phyloP scores from a whole-genome alignment of 2,329 filamentous ascomycete species.

The Knufia petricola region DNA sequence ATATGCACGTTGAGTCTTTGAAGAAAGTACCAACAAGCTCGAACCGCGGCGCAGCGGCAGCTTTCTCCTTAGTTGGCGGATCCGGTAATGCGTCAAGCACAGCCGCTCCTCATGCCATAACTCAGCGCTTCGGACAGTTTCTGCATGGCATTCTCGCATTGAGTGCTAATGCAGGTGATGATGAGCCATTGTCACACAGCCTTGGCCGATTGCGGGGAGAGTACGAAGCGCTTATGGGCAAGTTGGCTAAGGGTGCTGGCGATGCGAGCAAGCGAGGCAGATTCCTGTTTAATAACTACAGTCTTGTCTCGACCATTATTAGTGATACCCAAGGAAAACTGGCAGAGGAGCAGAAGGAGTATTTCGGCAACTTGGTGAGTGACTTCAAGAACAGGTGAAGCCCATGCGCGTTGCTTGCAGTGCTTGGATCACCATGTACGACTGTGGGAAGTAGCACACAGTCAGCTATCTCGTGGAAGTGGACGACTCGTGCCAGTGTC shows the following conservation, averaged over 20 bases:
- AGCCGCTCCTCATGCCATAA: conserved; percentile 80
- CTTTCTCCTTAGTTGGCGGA: conserved; percentile 44
- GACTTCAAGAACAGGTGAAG: conserved; percentile 16
- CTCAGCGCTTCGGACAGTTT: conserved; percentile 91
- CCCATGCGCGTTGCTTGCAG: too few species aligned
- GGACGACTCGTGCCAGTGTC: too few species aligned
- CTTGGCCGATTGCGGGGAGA: conserved; percentile 67
- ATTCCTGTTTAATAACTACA: conserved; percentile 95
- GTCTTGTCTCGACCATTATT: conserved; percentile 85
- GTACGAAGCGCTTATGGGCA: conserved; percentile 71
- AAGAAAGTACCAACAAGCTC: conserved; percentile 45
- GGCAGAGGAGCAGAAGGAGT: conserved; percentile 60
- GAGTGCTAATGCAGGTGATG: conserved; percentile 83
- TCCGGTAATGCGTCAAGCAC: conserved; percentile 45
- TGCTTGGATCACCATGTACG: too few species aligned
- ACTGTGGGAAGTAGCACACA: too few species aligned
- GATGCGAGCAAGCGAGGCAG: conserved; percentile 74
- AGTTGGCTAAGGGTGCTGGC: conserved; percentile 61
- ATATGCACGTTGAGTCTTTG: conserved; percentile 81
- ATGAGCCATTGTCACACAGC: conserved; percentile 81
- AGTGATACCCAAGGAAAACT: conserved; percentile 44
- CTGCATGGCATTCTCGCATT: conserved; percentile 73
- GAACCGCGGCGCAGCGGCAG: conserved; percentile 40
- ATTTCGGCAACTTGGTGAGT: conserved; percentile 55
- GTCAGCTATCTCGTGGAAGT: too few species aligned